A percentile compares a stretch with the other conserved stretches of the same genome.
Evolutionary conservation across 306 rosid genomes (phyloP).

Genomic region (Rosa rugosa): DNA sequence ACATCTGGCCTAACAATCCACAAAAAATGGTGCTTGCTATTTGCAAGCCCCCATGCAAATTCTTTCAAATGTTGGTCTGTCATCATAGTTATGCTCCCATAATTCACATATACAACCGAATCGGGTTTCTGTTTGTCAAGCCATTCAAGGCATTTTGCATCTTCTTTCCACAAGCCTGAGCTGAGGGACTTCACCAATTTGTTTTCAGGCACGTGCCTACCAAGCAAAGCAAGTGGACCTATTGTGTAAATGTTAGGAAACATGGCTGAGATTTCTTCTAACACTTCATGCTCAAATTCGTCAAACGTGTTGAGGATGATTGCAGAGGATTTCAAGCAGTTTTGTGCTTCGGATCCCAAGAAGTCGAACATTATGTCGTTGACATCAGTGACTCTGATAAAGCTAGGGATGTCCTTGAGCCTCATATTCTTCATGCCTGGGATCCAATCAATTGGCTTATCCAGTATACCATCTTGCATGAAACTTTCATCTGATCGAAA

Average conservation of each 20-base stretch:
- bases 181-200: slow-evolving; percentile 14
- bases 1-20: slow-evolving; percentile 50
- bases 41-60: slow-evolving; percentile 52
- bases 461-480: slow-evolving; percentile 27
- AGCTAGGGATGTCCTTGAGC: slow-evolving; percentile 45
- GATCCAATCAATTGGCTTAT: slow-evolving; percentile 37
- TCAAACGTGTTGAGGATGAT: slow-evolving; percentile 45
- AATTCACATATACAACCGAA: slow-evolving; percentile 44
- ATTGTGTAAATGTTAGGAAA: slow-evolving; percentile 43
- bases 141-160: slow-evolving; percentile 36
- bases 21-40: slow-evolving; percentile 36
- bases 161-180: slow-evolving; percentile 46
- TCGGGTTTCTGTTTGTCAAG: slow-evolving; percentile 29
- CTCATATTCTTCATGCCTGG: slow-evolving; percentile 38
- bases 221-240: slow-evolving; percentile 42
- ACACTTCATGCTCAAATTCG: slow-evolving; percentile 37
- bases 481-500: slow-evolving; percentile 27
- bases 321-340: slow-evolving; percentile 33
- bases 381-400: slow-evolving; percentile 28
- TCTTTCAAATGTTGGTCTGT: slow-evolving; percentile 36
- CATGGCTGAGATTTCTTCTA: slow-evolving; percentile 34
- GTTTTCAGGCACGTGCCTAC: slow-evolving; percentile 19
- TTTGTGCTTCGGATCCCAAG: slow-evolving; percentile 24
- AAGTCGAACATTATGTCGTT: slow-evolving; percentile 39
- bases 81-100: slow-evolving; percentile 37